Evolutionary conservation across 768 basidiomycete genomes (phyloP), one percentile per base, ranked within the genome.

Genomic region (Suillus hirtellus): DNA sequence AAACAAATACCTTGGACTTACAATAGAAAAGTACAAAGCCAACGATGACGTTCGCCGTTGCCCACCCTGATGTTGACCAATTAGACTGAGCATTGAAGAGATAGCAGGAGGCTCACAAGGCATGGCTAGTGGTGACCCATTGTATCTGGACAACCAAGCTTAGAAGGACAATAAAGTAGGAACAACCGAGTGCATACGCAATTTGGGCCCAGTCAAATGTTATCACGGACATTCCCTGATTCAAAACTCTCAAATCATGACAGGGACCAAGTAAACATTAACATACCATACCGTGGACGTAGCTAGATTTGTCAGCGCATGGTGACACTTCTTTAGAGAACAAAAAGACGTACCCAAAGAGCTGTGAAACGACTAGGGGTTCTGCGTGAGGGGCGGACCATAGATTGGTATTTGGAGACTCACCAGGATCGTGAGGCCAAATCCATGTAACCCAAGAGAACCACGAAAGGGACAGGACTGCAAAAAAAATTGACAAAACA

Each of bases 131-230:
- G 92, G 92, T 2, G 73, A 75, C 7, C 73, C 75, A 40, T 65
- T 71, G 46, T 71, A 74, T 55, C 73, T 74, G 21, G 62, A 6
- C 24, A 61, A 43, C 10, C 21, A 38, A 35, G 11, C 43, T 64
- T 47, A 61, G 52, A 59, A 4, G 14, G 2, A 17, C 19, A 40
- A 59, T 37, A 34, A 62, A 17, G 31, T 10, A 24, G 12, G 59
- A 50, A 15, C 64, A 61, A 31, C 69, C 66, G 59, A 70, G 69
- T 31, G 72, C 73, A 55, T 42, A 76, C 70, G 75, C 73, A 63
- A 89, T 86, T 74, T 90, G 88, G 19, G 85, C 80, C 92, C 92
- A 94, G 70, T 93, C 92, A 71, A 94, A 91, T 49, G 90, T 90
- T 64, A 92, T 70, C 58, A 91, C 69, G 59, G 87, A 87, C 88